A percentile compares a stretch with the other conserved stretches of the same genome.
Evolutionary conservation across 352 stramenopile species (phyloP).

Genomic region (Phytopythium litorale): DNA sequence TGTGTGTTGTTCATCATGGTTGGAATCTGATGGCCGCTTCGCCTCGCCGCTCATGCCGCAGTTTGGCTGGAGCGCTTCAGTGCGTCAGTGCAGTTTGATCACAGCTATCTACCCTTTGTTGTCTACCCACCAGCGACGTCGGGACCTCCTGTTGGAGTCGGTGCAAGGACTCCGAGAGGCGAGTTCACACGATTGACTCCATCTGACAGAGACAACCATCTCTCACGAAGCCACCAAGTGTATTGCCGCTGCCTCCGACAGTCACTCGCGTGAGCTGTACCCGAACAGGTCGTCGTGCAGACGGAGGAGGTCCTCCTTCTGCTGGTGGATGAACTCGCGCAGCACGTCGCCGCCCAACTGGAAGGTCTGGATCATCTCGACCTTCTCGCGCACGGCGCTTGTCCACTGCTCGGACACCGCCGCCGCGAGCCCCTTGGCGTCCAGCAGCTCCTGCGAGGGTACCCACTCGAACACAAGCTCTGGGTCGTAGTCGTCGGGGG

Average conservation of each 20-base stretch:
- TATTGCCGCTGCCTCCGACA: too few species aligned
- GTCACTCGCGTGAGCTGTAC: background rate
- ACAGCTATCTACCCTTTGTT: background rate
- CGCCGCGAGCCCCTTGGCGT: slow-evolving; percentile 5
- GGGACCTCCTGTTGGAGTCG: too few species aligned
- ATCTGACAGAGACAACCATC: background rate
- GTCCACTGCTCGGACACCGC: slow-evolving; percentile 33
- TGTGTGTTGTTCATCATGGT: too few species aligned
- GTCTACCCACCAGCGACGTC: background rate
- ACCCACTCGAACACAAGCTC: slow-evolving; percentile 66
- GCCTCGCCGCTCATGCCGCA: too few species aligned
- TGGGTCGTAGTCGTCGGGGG: slow-evolving; percentile 14
- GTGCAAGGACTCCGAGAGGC: too few species aligned
- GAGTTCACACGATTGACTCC: too few species aligned
- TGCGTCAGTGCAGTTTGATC: too few species aligned
- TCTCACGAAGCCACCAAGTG: too few species aligned
- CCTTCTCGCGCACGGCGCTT: slow-evolving; percentile 32
- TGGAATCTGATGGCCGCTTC: too few species aligned
- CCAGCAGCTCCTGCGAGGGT: slow-evolving; percentile 24
- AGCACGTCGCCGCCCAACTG: slow-evolving; percentile 51
- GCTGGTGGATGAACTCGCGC: slow-evolving; percentile 50
- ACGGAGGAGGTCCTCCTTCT: slow-evolving; percentile 52
- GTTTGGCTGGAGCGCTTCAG: too few species aligned
- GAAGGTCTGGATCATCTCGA: slow-evolving; percentile 52
- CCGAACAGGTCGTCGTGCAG: slow-evolving; percentile 55